Evolutionary conservation across 2,329 filamentous ascomycete genomes (phyloP).

Genomic region (Chrysosphaeria jannelii): DNA sequence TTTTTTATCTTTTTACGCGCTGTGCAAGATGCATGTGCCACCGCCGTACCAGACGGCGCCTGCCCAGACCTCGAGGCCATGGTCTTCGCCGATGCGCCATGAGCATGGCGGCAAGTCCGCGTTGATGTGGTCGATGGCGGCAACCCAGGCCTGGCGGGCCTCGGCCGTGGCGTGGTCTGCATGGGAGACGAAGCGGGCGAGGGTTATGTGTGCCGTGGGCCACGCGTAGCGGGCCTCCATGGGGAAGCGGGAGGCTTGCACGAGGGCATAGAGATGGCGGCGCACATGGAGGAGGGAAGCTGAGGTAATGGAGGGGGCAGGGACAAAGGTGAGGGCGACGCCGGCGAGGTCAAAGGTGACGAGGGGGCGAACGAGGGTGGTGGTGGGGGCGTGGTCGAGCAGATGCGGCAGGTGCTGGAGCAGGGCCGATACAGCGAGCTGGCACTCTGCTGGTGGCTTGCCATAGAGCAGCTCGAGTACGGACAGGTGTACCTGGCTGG

Average conservation of each 20-base stretch:
- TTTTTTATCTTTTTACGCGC: neutral
- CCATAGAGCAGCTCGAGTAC: constrained; percentile 63
- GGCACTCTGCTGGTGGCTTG: constrained; percentile 37
- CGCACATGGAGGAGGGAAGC: constrained; percentile 43
- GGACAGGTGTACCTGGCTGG: constrained; percentile 54
- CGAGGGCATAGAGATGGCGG: constrained; percentile 38
- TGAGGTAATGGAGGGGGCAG: constrained; percentile 22
- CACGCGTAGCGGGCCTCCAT: constrained; percentile 62
- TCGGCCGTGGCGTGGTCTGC: constrained; percentile 27
- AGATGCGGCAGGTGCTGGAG: constrained; percentile 18
- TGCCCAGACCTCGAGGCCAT: constrained; percentile 42
- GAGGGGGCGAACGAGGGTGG: constrained; percentile 53
- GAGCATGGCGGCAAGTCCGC: constrained; percentile 37
- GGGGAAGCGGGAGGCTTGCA: constrained; percentile 28
- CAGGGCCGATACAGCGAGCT: constrained; percentile 25
- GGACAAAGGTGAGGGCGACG: constrained; percentile 63
- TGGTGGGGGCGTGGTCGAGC: constrained; percentile 36
- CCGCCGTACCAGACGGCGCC: constrained; percentile 72
- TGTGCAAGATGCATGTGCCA: too few relatives aligned
- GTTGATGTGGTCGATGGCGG: constrained; percentile 49
- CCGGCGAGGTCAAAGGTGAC: constrained; percentile 66
- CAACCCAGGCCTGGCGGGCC: constrained; percentile 32
- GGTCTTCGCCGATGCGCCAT: constrained; percentile 64
- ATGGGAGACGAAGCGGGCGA: constrained; percentile 47
- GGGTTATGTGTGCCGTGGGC: constrained; percentile 67